phyloP scores from a whole-genome alignment of 768 basidiomycete genomes.

The Leucosporidium scottii region DNA sequence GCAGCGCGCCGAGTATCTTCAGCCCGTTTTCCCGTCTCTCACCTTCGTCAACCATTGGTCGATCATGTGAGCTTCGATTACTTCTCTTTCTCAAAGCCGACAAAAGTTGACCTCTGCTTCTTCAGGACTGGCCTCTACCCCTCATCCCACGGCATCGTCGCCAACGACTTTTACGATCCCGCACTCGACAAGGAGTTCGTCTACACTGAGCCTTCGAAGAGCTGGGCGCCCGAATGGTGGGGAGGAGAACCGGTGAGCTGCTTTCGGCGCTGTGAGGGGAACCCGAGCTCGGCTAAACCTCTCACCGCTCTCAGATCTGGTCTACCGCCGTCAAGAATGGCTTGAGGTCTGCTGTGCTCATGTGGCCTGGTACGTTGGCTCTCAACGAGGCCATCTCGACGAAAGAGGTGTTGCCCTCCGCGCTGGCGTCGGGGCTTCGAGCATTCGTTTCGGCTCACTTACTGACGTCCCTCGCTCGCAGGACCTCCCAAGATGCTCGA shows the following conservation, averaged over 20 bases:
- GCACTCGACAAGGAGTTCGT: slow-evolving; percentile 56
- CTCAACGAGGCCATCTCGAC: no score
- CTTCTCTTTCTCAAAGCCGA: slow-evolving; percentile 5
- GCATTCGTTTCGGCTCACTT: background rate
- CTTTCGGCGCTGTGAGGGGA: background rate
- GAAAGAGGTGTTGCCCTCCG: no score
- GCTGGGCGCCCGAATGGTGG: slow-evolving; percentile 74
- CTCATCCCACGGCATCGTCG: slow-evolving; percentile 85
- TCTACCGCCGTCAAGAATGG: slow-evolving; percentile 71
- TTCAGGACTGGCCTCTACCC: slow-evolving; percentile 78
- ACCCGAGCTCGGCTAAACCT: background rate
- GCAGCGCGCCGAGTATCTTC: slow-evolving; percentile 70
- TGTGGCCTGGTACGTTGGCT: slow-evolving; percentile 57
- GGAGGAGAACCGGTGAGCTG: slow-evolving; percentile 72
- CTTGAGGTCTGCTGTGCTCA: slow-evolving; percentile 71
- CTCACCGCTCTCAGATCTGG: slow-evolving; percentile 62
- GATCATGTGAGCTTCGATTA: slow-evolving; percentile 56
- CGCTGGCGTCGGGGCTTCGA: no score
- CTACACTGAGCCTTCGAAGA: slow-evolving; percentile 58
- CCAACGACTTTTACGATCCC: slow-evolving; percentile 88
- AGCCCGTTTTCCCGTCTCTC: slow-evolving; percentile 78
- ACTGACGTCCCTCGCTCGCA: slow-evolving; percentile 51
- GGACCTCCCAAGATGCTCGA: slow-evolving; percentile 66
- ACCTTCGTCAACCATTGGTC: slow-evolving; percentile 97
- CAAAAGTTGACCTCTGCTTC: background rate